phyloP scores from a whole-genome alignment of 768 basidiomycete genomes.

The Melanogaster broomeanus region DNA sequence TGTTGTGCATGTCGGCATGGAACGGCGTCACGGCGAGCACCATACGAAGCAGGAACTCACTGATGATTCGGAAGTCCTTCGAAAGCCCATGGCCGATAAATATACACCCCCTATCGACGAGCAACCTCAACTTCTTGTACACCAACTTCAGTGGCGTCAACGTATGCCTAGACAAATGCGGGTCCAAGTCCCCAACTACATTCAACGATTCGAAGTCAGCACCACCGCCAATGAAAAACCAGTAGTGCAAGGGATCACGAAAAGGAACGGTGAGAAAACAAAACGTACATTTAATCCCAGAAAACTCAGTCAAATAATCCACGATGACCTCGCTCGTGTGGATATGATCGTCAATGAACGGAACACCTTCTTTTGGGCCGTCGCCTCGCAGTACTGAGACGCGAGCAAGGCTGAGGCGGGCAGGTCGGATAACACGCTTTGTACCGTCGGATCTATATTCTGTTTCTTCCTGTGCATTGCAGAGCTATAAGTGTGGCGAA shows the following conservation, averaged over 20 bases:
- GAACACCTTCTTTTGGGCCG: constrained; percentile 75
- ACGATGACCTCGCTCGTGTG: constrained; percentile 95
- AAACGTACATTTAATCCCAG: constrained; percentile 86
- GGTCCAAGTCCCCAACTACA: constrained; percentile 91
- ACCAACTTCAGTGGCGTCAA: constrained; percentile 96
- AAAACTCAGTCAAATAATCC: constrained; percentile 96
- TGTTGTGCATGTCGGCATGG: neutral
- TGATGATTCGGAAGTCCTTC: constrained; percentile 98
- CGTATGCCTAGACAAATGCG: constrained; percentile 77
- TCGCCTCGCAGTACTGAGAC: constrained; percentile 92
- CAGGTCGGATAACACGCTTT: constrained; percentile 89
- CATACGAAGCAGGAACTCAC: constrained; percentile 47
- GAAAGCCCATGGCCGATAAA: constrained; percentile 97
- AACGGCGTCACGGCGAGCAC: neutral
- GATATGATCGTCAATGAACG: constrained; percentile 98
- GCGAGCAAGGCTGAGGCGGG: constrained; percentile 87
- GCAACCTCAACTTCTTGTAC: constrained; percentile 92
- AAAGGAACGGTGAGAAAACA: neutral
- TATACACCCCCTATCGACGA: constrained; percentile 93
- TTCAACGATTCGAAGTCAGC: neutral
- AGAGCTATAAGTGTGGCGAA: neutral
- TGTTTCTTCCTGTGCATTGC: constrained; percentile 78
- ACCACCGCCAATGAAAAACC: neutral
- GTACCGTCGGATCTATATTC: constrained; percentile 95
- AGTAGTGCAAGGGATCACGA: neutral